These are phyloP conservation scores for Xylaria sp. DNA, from an alignment of 2,329 filamentous ascomycete genomes.

Conservation along the genomic window DNA sequence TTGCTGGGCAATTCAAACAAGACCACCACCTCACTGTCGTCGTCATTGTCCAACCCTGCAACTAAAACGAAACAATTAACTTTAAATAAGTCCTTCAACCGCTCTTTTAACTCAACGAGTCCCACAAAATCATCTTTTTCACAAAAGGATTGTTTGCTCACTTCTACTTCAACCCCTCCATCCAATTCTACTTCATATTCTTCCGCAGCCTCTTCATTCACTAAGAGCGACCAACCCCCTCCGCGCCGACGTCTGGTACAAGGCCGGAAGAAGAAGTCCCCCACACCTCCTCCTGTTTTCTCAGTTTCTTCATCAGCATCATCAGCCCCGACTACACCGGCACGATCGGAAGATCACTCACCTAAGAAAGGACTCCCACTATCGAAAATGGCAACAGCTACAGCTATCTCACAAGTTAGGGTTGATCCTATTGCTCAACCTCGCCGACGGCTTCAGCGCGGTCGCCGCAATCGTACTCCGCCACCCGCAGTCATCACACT, in stretches of 20 bases:
- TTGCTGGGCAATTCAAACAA: constrained; percentile 32
- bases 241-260: constrained; percentile 48
- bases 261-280: constrained; percentile 45
- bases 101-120: constrained; percentile 6
- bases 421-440: constrained; percentile 28
- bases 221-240: constrained; percentile 33
- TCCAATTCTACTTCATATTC: constrained; percentile 29
- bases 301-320: constrained; percentile 49
- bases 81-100: constrained; percentile 12
- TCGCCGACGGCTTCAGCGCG: constrained; percentile 45
- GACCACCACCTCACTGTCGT: neutral
- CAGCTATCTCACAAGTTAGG: neutral
- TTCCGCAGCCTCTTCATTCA: constrained; percentile 36
- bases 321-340: constrained; percentile 48
- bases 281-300: constrained; percentile 47
- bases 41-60: constrained; percentile 14
- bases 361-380: constrained; percentile 23
- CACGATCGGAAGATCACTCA: constrained; percentile 37
- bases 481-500: constrained; percentile 32
- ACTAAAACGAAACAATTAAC: constrained; percentile 30
- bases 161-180: constrained; percentile 28
- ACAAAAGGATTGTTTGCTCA: constrained; percentile 33
- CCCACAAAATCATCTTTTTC: constrained; percentile 33
- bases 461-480: constrained; percentile 39
- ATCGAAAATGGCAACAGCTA: constrained; percentile 14